Percentiles rank a stretch among this genome's conserved stretches.
These are phyloP conservation scores for Nectriaceae sp. DNA, from an alignment of 2,329 filamentous ascomycete species.

Conservation along the genomic window DNA sequence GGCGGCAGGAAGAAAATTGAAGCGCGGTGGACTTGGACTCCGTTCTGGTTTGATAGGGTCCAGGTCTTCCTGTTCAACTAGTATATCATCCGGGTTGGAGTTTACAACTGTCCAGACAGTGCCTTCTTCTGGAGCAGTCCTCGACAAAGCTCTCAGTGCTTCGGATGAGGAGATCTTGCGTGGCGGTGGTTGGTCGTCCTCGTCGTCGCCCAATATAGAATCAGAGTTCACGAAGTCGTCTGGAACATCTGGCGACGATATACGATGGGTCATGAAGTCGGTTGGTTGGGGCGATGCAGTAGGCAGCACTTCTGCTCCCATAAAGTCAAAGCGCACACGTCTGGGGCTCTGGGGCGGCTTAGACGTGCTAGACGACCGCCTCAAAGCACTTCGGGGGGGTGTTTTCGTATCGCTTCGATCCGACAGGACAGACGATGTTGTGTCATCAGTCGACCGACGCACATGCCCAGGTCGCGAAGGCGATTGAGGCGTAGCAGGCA, in stretches of 20 bases:
- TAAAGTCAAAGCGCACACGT: slow-evolving; percentile 63
- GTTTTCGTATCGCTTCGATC: slow-evolving; percentile 52
- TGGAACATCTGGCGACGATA: slow-evolving; percentile 24
- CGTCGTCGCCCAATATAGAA: slow-evolving; percentile 40
- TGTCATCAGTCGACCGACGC: slow-evolving; percentile 48
- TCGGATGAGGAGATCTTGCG: slow-evolving; percentile 60
- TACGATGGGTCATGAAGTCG: slow-evolving; percentile 32
- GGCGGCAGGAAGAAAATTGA: slow-evolving; percentile 10
- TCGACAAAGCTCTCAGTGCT: slow-evolving; percentile 52
- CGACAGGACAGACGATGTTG: slow-evolving; percentile 52
- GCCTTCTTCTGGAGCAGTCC: slow-evolving; percentile 50
- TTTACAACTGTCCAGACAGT: slow-evolving; percentile 55
- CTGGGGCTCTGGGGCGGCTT: slow-evolving; percentile 56
- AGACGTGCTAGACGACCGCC: slow-evolving; percentile 55
- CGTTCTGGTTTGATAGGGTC: slow-evolving; percentile 8
- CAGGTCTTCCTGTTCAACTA: slow-evolving; percentile 19
- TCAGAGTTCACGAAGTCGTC: slow-evolving; percentile 30
- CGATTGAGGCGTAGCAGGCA: slow-evolving; percentile 19
- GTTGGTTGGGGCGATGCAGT: slow-evolving; percentile 54
- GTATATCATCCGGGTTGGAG: slow-evolving; percentile 31
- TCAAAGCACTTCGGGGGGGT: slow-evolving; percentile 55
- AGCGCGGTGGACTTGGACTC: slow-evolving; percentile 3
- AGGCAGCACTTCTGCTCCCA: slow-evolving; percentile 61
- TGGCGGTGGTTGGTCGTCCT: slow-evolving; percentile 41
- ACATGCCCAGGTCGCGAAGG: slow-evolving; percentile 36